Conservation (phyloP, 805 yeast species). For the Metschnikowia henanensis region DNA sequence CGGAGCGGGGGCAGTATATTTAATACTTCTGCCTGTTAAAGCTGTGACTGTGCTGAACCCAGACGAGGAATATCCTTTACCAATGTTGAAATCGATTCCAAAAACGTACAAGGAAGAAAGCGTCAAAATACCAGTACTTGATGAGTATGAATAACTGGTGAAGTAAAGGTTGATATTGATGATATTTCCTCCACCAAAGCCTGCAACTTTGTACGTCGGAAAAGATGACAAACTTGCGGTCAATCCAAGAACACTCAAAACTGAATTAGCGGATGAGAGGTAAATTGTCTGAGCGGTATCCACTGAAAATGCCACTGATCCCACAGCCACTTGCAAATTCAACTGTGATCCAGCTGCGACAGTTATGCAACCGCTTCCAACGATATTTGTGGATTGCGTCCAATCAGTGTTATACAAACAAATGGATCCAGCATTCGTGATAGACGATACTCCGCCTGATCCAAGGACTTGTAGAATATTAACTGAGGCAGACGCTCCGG, state of each 20-base stretch:
- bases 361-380: constrained; percentile 20
- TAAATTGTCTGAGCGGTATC: constrained; percentile 2
- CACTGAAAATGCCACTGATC: not conserved
- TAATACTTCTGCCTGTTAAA: not conserved
- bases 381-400: constrained; percentile 22
- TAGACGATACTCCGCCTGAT: constrained; percentile 5
- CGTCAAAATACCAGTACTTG: constrained; percentile 11
- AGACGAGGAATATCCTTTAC: constrained; percentile 5
- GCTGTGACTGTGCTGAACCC: not conserved
- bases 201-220: constrained; percentile 9
- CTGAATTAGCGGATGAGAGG: constrained; percentile 2
- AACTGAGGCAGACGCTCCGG: constrained; percentile 1
- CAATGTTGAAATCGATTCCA: constrained; percentile 7
- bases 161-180: constrained; percentile 6
- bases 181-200: constrained; percentile 14
- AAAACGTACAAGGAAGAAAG: not conserved
- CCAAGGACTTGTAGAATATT: not conserved
- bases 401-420: constrained; percentile 25
- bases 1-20: constrained; percentile 6
- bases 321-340: constrained; percentile 6
- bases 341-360: not conserved
- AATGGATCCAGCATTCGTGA: constrained; percentile 28
- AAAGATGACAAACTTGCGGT: not conserved
- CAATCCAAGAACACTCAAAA: constrained; percentile 6
- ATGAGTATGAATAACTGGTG: constrained; percentile 6